Conservation (phyloP, 805 yeast genomes). For the Ogataea ganodermae region DNA sequence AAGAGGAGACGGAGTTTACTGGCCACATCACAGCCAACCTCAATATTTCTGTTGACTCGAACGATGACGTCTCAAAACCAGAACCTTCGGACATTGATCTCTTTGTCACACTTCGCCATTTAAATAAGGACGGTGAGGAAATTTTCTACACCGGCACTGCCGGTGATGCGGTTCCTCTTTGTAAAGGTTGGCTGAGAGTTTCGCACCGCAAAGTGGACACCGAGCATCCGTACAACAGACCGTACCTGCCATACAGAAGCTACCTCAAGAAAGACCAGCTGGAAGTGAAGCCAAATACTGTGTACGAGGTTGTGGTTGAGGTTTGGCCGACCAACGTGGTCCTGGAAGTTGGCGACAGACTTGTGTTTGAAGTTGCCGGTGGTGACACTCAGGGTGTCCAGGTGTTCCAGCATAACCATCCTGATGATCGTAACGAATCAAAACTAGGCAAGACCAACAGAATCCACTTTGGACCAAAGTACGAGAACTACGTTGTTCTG, state of each 20-base stretch:
- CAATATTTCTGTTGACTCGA: constrained; percentile 12
- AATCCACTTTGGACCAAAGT: constrained; percentile 11
- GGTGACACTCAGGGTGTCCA: constrained; percentile 16
- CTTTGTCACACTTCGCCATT: constrained; percentile 14
- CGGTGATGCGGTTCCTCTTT: constrained; percentile 15
- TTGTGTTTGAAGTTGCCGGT: constrained; percentile 12
- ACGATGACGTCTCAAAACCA: constrained; percentile 5
- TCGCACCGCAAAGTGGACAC: constrained; percentile 11
- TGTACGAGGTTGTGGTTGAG: constrained; percentile 13
- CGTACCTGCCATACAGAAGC: constrained; percentile 9
- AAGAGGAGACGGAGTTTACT: constrained; percentile 9
- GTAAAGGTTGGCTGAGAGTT: constrained; percentile 12
- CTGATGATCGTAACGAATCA: constrained; percentile 12
- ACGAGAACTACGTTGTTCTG: constrained; percentile 10
- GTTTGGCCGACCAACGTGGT: constrained; percentile 17
- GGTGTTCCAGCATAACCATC: constrained; percentile 13
- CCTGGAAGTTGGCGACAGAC: constrained; percentile 9
- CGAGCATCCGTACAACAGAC: constrained; percentile 8
- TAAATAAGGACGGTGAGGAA: constrained; percentile 6
- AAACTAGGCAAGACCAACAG: constrained; percentile 11
- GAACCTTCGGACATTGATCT: constrained; percentile 15
- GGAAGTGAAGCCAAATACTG: constrained; percentile 8
- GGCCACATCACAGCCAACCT: constrained; percentile 13
- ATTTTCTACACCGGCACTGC: constrained; percentile 15
- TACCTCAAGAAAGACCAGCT: constrained; percentile 9